These are phyloP conservation scores for Mycena leptocephala DNA, from an alignment of 768 basidiomycete species.

Conservation along the genomic window DNA sequence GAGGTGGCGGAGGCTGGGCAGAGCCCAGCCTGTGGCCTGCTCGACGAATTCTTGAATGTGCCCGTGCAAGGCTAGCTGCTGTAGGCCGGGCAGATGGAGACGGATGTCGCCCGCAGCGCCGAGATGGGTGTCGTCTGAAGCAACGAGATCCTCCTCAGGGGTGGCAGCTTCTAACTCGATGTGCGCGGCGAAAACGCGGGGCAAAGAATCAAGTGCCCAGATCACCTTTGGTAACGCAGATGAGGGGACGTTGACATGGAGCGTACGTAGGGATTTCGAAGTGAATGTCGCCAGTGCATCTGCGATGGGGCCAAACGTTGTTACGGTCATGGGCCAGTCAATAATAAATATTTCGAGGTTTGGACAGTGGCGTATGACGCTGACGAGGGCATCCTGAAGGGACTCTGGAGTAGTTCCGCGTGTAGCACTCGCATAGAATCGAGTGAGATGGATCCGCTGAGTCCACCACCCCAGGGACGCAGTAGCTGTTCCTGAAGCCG, in stretches of 20 bases:
- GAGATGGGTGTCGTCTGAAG: conserved; percentile 63
- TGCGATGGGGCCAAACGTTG: conserved; percentile 74
- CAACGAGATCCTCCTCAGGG: conserved; percentile 51
- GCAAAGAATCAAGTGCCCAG: conserved; percentile 79
- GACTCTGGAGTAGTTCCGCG: conserved; percentile 62
- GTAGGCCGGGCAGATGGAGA: conserved; percentile 68
- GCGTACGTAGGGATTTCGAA: conserved; percentile 68
- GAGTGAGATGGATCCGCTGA: conserved; percentile 78
- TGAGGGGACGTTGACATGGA: conserved; percentile 73
- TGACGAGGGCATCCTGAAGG: conserved; percentile 68
- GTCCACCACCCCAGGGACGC: conserved; percentile 80
- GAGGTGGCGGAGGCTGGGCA: conserved; percentile 74
- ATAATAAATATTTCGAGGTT: conserved; percentile 84
- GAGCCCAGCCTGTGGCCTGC: conserved; percentile 76
- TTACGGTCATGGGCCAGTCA: conserved; percentile 72
- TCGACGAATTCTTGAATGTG: conserved; percentile 78
- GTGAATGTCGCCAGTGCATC: conserved; percentile 73
- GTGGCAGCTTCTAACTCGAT: conserved; percentile 64
- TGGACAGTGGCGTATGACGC: conserved; percentile 76
- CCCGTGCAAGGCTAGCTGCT: conserved; percentile 77
- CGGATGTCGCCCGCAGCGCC: conserved; percentile 75
- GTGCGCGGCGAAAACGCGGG: conserved; percentile 68
- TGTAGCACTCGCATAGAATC: conserved; percentile 58
- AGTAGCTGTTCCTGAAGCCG: conserved; percentile 54
- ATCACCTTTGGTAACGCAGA: conserved; percentile 76